A percentile compares a stretch with the other conserved stretches of the same genome.
phyloP scores from a whole-genome alignment of 805 yeast genomes.

The Henningerozyma blattae region DNA sequence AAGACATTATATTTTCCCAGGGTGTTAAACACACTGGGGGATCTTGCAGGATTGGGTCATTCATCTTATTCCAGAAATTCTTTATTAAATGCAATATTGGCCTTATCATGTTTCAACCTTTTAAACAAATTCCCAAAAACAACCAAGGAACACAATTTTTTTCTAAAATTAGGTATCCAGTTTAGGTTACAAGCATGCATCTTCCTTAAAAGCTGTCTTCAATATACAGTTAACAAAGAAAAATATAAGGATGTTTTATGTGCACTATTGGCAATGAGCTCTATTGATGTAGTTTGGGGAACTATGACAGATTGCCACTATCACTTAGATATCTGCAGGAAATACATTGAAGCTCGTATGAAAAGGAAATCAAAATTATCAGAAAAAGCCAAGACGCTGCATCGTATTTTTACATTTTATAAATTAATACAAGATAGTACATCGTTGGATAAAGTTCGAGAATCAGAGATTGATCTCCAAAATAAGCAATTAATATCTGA shows the following conservation, averaged over 20 bases:
- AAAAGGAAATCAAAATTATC: conserved; percentile 51
- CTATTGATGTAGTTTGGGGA: conserved; percentile 85
- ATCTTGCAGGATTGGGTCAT: conserved; percentile 57
- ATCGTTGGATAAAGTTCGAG: conserved; percentile 19
- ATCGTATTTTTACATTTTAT: conserved; percentile 64
- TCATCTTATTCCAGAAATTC: conserved; percentile 72
- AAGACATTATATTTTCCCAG: conserved; percentile 75
- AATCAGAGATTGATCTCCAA: too few species aligned
- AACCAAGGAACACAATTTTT: conserved; percentile 56
- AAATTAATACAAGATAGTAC: conserved; percentile 73
- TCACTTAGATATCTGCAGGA: conserved; percentile 67
- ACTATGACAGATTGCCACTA: conserved; percentile 75
- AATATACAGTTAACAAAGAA: conserved; percentile 39
- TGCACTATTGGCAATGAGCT: conserved; percentile 76
- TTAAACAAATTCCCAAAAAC: conserved; percentile 61
- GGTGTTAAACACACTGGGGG: conserved; percentile 75
- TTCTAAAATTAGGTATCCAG: conserved; percentile 59
- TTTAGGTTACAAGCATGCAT: conserved; percentile 63
- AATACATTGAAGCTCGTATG: conserved; percentile 60
- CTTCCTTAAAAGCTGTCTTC: conserved; percentile 50
- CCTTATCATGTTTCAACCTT: conserved; percentile 71
- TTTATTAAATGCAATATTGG: conserved; percentile 62
- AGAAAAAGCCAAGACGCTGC: conserved; percentile 64
- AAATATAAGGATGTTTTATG: conserved; percentile 77
- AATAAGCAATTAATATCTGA: too few species aligned